These are phyloP conservation scores for Russula olivacea DNA, from an alignment of 768 basidiomycete species.

Conservation along the genomic window DNA sequence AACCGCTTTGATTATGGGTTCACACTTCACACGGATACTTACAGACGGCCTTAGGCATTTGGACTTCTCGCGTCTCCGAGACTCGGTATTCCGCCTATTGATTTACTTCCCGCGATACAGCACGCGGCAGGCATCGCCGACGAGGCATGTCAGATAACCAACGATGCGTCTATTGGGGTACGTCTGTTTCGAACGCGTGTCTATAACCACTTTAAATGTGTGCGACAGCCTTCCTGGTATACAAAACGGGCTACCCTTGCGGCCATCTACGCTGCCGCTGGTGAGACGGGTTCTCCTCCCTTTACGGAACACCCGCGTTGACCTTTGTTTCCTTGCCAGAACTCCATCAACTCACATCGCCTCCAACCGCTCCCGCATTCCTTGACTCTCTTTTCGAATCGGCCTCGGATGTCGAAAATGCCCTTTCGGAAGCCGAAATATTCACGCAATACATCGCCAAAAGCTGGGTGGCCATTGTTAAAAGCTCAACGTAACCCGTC, in stretches of 20 bases:
- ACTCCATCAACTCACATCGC: slow-evolving; percentile 77
- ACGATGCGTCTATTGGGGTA: slow-evolving; percentile 56
- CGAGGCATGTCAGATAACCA: slow-evolving; percentile 56
- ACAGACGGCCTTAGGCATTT: slow-evolving; percentile 49
- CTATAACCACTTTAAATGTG: neutral
- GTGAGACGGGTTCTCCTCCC: slow-evolving; percentile 31
- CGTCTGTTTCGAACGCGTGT: slow-evolving; percentile 21
- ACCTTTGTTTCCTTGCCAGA: slow-evolving; percentile 34
- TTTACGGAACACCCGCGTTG: neutral
- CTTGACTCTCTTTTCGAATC: slow-evolving; percentile 56
- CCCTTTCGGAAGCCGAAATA: slow-evolving; percentile 46
- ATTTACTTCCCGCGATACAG: slow-evolving; percentile 52
- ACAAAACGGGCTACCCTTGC: slow-evolving; percentile 58
- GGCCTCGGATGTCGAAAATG: slow-evolving; percentile 40
- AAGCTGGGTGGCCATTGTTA: slow-evolving; percentile 69
- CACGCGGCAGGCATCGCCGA: slow-evolving; percentile 62
- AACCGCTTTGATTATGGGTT: neutral
- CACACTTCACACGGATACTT: neutral
- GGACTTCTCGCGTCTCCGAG: slow-evolving; percentile 56
- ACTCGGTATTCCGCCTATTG: slow-evolving; percentile 45
- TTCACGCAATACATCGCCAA: slow-evolving; percentile 58
- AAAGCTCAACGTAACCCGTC: slow-evolving; percentile 38
- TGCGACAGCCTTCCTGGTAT: slow-evolving; percentile 65
- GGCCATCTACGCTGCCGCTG: slow-evolving; percentile 65
- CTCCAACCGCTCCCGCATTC: slow-evolving; percentile 58